Evolutionary conservation across 2,329 filamentous ascomycete genomes (phyloP), one percentile per base, ranked within the genome.

Genomic region (Setomelanomma holmii): DNA sequence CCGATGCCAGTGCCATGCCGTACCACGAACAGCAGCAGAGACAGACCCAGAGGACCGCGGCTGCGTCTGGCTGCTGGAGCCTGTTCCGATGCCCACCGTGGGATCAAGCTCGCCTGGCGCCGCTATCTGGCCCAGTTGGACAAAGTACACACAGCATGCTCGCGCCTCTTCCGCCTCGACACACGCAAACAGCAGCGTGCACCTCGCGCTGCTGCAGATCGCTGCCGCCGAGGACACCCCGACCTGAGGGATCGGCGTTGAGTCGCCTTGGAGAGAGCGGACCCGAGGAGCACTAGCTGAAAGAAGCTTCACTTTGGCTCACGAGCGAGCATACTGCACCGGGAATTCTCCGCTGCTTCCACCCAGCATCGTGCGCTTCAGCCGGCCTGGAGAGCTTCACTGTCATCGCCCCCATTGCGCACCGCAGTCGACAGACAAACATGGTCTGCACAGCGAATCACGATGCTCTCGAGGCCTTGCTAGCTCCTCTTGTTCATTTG

Each of bases 401-500:
- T n/a, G n/a, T n/a, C n/a, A n/a, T n/a, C n/a, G n/a, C n/a, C n/a
- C n/a, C n/a, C n/a, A n/a, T n/a, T n/a, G n/a, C n/a, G n/a, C n/a
- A 6, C 24, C 12, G 24, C 24, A 30, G 7, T 12, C 12, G 24
- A 12, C 6, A 6, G 24, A 30, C 24, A 30, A 30, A 30, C 24
- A 30, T 36, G 34, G 11, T 7, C 34, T 36, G 34, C 27, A 30
- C 27, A n/a, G 35, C 44, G 44, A 46, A 46, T 46, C 44, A 46
- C 44, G 34, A 30, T 40, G 35, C 57, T 21, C 38, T 58, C 52
- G 57, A 43, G 35, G 21, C 60, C 56, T 49, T 51, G 52, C 64
- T 60, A 63, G 61, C 53, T 46, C 58, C 43, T 56, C 46, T 58
- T 58, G 53, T 68, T 72, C 68, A 73, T 72, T 70, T 72, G 60